Evolutionary conservation across 2,329 filamentous ascomycete species (phyloP).

Genomic region (Diaporthe ilicicola): DNA sequence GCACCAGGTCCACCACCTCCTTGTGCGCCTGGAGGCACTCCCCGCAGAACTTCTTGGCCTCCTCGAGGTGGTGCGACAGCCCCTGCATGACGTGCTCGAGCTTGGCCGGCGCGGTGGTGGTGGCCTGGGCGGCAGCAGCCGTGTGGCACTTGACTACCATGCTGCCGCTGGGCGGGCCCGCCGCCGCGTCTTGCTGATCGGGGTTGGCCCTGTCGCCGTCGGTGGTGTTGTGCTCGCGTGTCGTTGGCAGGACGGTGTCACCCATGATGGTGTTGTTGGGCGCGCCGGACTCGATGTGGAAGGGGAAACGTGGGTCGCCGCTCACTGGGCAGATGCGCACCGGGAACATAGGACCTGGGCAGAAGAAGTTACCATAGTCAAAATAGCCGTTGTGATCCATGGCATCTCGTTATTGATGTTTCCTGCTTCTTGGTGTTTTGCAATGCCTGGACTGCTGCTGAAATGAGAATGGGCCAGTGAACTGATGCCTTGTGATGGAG

Average conservation of each 20-base stretch:
- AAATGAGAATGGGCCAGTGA: neutral
- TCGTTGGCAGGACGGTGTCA: neutral
- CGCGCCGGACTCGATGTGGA: neutral
- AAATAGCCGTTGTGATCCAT: slow-evolving; percentile 22
- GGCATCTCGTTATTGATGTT: neutral
- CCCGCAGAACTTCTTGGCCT: slow-evolving; percentile 23
- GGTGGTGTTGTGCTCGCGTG: neutral
- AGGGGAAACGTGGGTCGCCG: slow-evolving; percentile 22
- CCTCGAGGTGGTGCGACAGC: slow-evolving; percentile 19
- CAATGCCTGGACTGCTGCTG: neutral
- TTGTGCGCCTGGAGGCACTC: slow-evolving; percentile 46
- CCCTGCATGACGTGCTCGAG: slow-evolving; percentile 15
- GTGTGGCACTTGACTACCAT: slow-evolving; percentile 6
- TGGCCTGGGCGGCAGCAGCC: neutral
- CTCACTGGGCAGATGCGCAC: slow-evolving; percentile 14
- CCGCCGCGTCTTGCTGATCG: neutral
- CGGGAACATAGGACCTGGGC: slow-evolving; percentile 4
- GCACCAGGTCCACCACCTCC: slow-evolving; percentile 44
- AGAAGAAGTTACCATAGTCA: slow-evolving; percentile 23
- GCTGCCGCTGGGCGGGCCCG: neutral
- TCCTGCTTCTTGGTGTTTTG: neutral
- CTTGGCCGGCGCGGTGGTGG: neutral
- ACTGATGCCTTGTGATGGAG: neutral
- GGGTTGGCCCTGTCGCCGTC: neutral
- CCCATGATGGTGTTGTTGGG: neutral